Percentiles rank a stretch among this genome's conserved stretches.
These are phyloP conservation scores for Termitomyces sp. DNA, from an alignment of 768 basidiomycete genomes.

Conservation along the genomic window DNA sequence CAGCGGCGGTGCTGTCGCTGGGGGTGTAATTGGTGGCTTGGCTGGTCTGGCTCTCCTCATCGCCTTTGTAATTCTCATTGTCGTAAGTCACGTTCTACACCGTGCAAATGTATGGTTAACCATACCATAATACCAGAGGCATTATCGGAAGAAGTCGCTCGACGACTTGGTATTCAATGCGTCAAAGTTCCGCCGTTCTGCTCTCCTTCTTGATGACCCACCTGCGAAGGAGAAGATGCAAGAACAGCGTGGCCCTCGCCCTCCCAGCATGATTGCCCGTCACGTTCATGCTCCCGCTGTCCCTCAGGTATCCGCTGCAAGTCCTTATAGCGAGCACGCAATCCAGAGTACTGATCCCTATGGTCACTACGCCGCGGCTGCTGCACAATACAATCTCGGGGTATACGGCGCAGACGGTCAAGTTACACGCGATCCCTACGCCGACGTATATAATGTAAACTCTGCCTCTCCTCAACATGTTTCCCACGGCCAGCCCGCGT, in stretches of 20 bases:
- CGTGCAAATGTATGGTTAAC: background rate
- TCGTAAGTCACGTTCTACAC: conserved; percentile 12
- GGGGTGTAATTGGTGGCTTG: conserved; percentile 19
- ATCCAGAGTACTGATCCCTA: conserved; percentile 11
- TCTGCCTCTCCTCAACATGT: conserved; percentile 9
- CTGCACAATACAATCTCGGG: conserved; percentile 13
- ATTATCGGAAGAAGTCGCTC: conserved; percentile 24
- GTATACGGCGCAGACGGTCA: conserved; percentile 16
- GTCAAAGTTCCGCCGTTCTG: conserved; percentile 47
- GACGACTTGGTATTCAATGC: conserved; percentile 41
- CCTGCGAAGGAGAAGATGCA: conserved; percentile 13
- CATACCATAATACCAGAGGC: conserved; percentile 22
- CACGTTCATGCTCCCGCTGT: conserved; percentile 17
- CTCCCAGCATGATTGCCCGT: conserved; percentile 26
- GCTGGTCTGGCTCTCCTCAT: conserved; percentile 15
- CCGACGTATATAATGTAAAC: conserved; percentile 10
- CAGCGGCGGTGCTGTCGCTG: conserved; percentile 20
- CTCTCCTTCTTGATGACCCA: conserved; percentile 29
- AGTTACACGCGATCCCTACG: conserved; percentile 12
- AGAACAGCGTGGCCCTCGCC: conserved; percentile 13
- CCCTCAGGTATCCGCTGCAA: conserved; percentile 7
- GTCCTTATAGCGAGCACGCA: conserved; percentile 12
- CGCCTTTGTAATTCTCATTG: conserved; percentile 19
- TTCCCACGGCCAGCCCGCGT: conserved; percentile 7
- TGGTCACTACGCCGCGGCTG: conserved; percentile 9